Percentiles rank a stretch among this genome's conserved stretches.
Conservation (phyloP, 306 rosid genomes). For the Prunus armeniaca region DNA sequence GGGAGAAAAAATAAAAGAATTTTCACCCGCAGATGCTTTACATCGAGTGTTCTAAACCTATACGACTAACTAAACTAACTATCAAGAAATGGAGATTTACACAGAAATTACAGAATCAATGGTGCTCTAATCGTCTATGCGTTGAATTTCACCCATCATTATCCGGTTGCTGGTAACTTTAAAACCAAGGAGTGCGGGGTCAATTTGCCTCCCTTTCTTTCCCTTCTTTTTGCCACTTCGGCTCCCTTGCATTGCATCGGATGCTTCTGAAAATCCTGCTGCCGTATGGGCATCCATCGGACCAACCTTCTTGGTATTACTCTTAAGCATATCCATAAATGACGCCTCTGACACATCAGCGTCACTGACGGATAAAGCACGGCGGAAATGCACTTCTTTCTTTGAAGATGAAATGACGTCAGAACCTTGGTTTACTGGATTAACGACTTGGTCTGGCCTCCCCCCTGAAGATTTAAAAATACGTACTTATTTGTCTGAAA, state of each 20-base stretch:
- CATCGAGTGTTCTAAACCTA: slow-evolving; percentile 16
- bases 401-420: slow-evolving; percentile 31
- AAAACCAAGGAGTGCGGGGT: slow-evolving; percentile 60
- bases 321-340: slow-evolving; percentile 58
- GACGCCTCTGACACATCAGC: slow-evolving; percentile 51
- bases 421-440: slow-evolving; percentile 26
- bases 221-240: slow-evolving; percentile 59
- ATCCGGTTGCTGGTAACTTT: slow-evolving; percentile 62
- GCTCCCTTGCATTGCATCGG: slow-evolving; percentile 41
- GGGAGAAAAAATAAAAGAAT: slow-evolving; percentile 23
- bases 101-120: not conserved
- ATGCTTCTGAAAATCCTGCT: slow-evolving; percentile 28
- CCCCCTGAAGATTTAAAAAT: slow-evolving; percentile 27
- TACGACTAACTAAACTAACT: not conserved
- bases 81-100: not conserved
- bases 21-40: slow-evolving; percentile 13
- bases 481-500: not conserved
- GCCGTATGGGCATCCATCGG: slow-evolving; percentile 26
- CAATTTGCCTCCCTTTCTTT: slow-evolving; percentile 56
- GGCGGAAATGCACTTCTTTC: slow-evolving; percentile 36
- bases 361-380: slow-evolving; percentile 39
- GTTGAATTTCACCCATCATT: slow-evolving; percentile 65
- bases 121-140: slow-evolving; percentile 38
- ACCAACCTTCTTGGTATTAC: slow-evolving; percentile 36
- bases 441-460: slow-evolving; percentile 31